Base-by-base conservation (phyloP, 2,329 filamentous ascomycete genomes). In the Biscogniauxia mediterranea region DNA sequence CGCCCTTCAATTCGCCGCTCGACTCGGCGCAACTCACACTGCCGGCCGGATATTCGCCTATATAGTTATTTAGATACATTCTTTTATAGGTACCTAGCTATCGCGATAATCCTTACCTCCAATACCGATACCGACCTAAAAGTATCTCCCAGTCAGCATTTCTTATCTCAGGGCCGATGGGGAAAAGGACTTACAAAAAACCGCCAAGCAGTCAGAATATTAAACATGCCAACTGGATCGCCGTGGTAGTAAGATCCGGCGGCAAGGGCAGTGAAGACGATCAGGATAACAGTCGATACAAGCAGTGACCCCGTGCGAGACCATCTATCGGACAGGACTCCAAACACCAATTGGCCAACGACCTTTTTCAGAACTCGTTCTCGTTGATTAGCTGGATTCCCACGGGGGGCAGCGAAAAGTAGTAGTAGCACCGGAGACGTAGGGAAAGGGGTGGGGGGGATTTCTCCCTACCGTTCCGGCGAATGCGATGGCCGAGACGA, bases 11-110 rank as follows among this genome's bases (percentile, higher is more conserved):
- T 73, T 96, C 92, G 21, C 91, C 91, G 0, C 89, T 93, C 4
- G 89, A 89, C 76, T 97, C 93, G 2, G 93, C 91, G 57, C 87
- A 90, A 1, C 89, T 91, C 0, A 97, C 93, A 61, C 87, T 91
- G 3, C 93, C 93, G 51, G 91, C 90, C 0, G 91, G 91, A 69
- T 93, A 93, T 75, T 94, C 90, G 59, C 89, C 79, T 79, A 38
- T 42, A 63, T 11, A 7, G 20, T 23, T 5, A 5, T 51, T 68
- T 60, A 65, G 66, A 64, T 28, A 38, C 56, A 32, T n/a, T 15
- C 25, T 32, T 17, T 21, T 21, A 13, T 21, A n/a, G 5, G 23
- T 23, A 23, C 23, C 23, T 56, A 15, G 6, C 6, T 13, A 13
- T n/a, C 9, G n/a, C 50, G 59, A 20, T 7, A 9, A 8, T 76